Evolutionary conservation across 2,329 filamentous ascomycete species (phyloP), one percentile per base, ranked within the genome.

Genomic region (Coniella vitis): DNA sequence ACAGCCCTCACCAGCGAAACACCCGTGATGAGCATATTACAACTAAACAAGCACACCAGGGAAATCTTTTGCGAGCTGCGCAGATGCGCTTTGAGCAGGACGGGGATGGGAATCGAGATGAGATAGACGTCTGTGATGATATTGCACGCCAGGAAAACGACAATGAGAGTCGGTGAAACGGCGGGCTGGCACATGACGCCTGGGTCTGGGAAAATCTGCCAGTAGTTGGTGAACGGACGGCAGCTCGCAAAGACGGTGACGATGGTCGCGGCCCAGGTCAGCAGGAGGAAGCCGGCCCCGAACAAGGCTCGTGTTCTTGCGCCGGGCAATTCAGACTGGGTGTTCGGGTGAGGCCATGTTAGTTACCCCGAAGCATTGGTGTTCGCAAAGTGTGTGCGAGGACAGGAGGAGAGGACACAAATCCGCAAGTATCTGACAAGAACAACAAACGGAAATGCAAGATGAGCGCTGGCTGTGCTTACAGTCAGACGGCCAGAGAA

Each of bases 121-220:
- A 53, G 51, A 39, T 53, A 53, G 16, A 53, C 12, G n/a, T 53
- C 51, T n/a, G 51, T 51, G 19, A 53, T 7, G 4, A 51, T 40
- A 7, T 49, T 53, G 42, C 42, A 49, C 32, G 35, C 51, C 4
- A 53, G 44, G 8, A 44, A 50, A 2, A 53, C 44, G 1, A 37
- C 37, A 13, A 53, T 46, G 7, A 53, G 5, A 3, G 47, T 3
- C 19, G 47, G 47, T 7, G 51, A 50, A 2, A 53, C 43, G 2
- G 29, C 46, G 7, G 47, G 22, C 16, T 53, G 45, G 21, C 51
- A 53, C 17, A 41, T 58, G 76, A 73, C 70, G 10, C 78, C 76
- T 0, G 78, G 78, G 25, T 82, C 61, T 0, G 79, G 79, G 45
- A 72, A 64, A 42, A 83, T 79, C 59, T 82, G 76, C 77, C 78